phyloP scores from a whole-genome alignment of 495 filamentous ascomycete genomes.

The Hypoxylon perforatum region DNA sequence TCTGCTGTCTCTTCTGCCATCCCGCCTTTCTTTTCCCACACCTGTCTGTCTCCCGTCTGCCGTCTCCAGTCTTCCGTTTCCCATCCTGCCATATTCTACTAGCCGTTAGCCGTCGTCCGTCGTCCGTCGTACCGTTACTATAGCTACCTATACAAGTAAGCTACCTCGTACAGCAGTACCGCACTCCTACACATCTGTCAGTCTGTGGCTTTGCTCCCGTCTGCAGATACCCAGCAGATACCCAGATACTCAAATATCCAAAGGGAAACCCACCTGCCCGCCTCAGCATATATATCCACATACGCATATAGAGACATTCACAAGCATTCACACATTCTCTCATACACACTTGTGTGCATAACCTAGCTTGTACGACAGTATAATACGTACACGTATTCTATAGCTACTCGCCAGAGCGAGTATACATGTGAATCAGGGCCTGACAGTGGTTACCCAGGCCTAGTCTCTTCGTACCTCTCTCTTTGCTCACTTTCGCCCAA shows the following conservation, averaged over 20 bases:
- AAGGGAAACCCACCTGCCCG: conserved; percentile 30
- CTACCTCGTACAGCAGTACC: neutral
- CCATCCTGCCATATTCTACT: too few relatives aligned
- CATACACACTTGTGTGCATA: neutral
- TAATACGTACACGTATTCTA: conserved; percentile 37
- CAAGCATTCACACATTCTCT: too few relatives aligned
- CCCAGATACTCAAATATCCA: conserved; percentile 8
- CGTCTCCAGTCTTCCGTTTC: conserved; percentile 12
- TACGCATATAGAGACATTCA: neutral
- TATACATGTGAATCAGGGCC: conserved; percentile 8
- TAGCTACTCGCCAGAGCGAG: neutral
- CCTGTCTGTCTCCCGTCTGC: neutral
- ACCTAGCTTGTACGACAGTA: conserved; percentile 25
- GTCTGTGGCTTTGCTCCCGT: conserved; percentile 25
- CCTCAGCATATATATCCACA: conserved; percentile 3
- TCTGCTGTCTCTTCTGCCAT: conserved; percentile 1
- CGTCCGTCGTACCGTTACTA: conserved; percentile 5
- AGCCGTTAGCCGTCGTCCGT: too few relatives aligned
- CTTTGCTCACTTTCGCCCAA: conserved; percentile 10
- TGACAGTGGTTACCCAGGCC: conserved; percentile 1
- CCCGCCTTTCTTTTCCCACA: neutral
- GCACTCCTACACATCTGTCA: neutral
- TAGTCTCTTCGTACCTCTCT: neutral
- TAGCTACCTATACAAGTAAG: conserved; percentile 14
- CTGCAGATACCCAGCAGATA: conserved; percentile 10